A percentile compares a stretch with the other conserved stretches of the same genome.
Conservation (phyloP, 192 early-diverging fungal genomes). For the Backusella mclennaniae region DNA sequence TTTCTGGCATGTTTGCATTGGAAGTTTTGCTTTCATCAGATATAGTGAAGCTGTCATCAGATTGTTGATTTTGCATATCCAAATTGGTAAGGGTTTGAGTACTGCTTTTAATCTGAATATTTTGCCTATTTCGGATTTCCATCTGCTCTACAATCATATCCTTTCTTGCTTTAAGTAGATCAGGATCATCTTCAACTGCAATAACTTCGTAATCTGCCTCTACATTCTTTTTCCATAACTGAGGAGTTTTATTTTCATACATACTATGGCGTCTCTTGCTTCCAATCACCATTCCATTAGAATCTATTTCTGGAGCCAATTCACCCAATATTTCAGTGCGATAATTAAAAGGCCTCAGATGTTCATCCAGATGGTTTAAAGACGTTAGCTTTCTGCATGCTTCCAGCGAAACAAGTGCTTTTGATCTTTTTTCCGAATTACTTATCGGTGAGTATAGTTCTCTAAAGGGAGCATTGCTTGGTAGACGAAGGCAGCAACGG, state of each 20-base stretch:
- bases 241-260: conserved; percentile 32
- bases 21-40: background rate
- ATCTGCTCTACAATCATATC: background rate
- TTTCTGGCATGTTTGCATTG: background rate
- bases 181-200: background rate
- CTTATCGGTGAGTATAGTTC: conserved; percentile 47
- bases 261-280: conserved; percentile 21
- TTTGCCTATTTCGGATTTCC: background rate
- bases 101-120: background rate
- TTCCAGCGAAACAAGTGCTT: conserved; percentile 67
- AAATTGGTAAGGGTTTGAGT: background rate
- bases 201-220: background rate
- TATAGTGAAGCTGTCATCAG: background rate
- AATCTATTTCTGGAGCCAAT: conserved; percentile 9
- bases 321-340: conserved; percentile 18
- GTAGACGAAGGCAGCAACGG: conserved; percentile 51
- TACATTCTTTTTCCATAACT: conserved; percentile 36
- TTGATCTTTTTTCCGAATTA: conserved; percentile 58
- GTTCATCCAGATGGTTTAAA: conserved; percentile 66
- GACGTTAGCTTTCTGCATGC: conserved; percentile 67
- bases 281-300: conserved; percentile 26
- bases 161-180: background rate
- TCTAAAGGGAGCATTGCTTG: conserved; percentile 60
- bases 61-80: background rate
- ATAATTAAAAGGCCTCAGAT: conserved; percentile 57